Percentiles rank a stretch among this genome's conserved stretches.
Evolutionary conservation across 208 protist species (phyloP).

Genomic region (Leishmania martiniquensis): DNA sequence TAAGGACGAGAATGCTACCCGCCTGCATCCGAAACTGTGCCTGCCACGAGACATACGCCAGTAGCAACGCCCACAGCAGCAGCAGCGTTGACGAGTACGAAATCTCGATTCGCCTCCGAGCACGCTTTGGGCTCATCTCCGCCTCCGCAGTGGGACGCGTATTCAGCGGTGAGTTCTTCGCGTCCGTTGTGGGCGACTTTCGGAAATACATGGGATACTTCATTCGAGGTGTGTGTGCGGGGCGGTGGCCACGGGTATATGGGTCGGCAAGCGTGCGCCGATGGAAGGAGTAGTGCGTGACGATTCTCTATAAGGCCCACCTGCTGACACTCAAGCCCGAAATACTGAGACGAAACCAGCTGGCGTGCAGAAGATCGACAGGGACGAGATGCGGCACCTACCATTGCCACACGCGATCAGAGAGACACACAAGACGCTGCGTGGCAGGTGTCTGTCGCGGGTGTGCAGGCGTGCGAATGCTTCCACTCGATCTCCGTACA

Average conservation of each 20-base stretch:
- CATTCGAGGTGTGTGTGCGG: not conserved
- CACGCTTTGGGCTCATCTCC: not conserved
- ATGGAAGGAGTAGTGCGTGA: not conserved
- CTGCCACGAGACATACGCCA: constrained; percentile 60
- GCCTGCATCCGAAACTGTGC: constrained; percentile 45
- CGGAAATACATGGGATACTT: constrained; percentile 22
- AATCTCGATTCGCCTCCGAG: constrained; percentile 45
- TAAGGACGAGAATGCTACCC: constrained; percentile 55
- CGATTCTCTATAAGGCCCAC: too few relatives aligned
- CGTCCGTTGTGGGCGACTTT: not conserved
- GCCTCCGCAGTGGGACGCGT: not conserved
- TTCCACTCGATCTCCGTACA: not conserved
- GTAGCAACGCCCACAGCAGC: constrained; percentile 57
- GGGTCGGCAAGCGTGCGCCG: not conserved
- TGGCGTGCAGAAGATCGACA: not conserved
- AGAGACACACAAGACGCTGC: not conserved
- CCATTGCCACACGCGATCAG: too few relatives aligned
- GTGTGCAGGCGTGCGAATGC: not conserved
- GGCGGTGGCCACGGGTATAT: not conserved
- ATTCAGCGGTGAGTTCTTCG: not conserved
- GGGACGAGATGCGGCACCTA: too few relatives aligned
- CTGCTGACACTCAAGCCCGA: too few relatives aligned
- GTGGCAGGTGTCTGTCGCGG: not conserved
- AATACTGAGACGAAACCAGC: too few relatives aligned
- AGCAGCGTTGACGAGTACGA: constrained; percentile 87